These are phyloP conservation scores for Trichoderma sp. DNA, from an alignment of 2,329 filamentous ascomycete species.

Conservation along the genomic window DNA sequence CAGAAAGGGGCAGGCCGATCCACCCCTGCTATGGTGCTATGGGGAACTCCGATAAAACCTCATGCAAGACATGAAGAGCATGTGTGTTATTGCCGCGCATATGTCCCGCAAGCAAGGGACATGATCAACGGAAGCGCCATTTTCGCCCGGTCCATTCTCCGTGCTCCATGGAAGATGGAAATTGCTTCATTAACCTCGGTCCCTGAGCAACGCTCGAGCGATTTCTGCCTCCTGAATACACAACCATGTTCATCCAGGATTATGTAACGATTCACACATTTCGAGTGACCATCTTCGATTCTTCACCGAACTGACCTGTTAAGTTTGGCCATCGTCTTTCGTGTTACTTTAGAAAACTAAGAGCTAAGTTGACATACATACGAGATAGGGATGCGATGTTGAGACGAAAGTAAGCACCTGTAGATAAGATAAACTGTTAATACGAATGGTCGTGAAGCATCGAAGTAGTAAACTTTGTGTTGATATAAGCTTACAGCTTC, in stretches of 20 bases:
- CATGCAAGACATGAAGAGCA: not conserved
- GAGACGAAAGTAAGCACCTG: not conserved
- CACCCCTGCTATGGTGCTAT: not conserved
- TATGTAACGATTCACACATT: not conserved
- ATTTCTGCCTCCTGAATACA: not conserved
- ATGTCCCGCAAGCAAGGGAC: not conserved
- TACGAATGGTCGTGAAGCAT: not conserved
- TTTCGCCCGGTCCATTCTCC: not conserved
- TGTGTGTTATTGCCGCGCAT: not conserved
- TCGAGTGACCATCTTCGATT: not conserved
- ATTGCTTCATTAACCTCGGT: not conserved
- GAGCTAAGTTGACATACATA: not conserved
- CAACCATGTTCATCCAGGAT: not conserved
- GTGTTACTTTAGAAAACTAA: not conserved
- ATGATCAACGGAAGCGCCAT: not conserved
- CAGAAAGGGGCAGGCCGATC: not conserved
- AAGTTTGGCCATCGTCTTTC: not conserved
- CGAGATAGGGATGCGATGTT: not conserved
- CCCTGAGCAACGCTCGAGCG: not conserved
- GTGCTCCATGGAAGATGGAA: not conserved
- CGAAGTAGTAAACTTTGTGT: not conserved
- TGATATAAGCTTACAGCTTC: not conserved
- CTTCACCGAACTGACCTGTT: not conserved
- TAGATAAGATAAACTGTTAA: not conserved
- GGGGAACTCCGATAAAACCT: not conserved